Percentiles rank a stretch among this genome's conserved stretches.
Evolutionary conservation across 73 alveolate genomes (phyloP).

Genomic region (Stentor coeruleus): DNA sequence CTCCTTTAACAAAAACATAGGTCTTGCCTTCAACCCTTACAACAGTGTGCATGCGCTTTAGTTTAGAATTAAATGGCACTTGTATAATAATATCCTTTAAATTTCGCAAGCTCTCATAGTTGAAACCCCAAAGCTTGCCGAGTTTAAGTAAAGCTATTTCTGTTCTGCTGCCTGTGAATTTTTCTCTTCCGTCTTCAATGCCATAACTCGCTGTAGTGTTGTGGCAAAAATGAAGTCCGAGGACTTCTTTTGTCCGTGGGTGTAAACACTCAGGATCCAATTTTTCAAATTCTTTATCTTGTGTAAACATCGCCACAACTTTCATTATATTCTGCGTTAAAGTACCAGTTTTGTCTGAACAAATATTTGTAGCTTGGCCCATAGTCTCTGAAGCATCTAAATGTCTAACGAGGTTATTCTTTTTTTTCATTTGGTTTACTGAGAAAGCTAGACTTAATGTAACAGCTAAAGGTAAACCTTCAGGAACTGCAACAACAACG

Average conservation of each 20-base stretch:
- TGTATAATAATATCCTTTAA: conserved; percentile 33
- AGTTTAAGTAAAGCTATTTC: conserved; percentile 61
- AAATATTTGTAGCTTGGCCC: conserved; percentile 94
- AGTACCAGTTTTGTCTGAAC: conserved; percentile 96
- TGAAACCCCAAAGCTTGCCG: conserved; percentile 35
- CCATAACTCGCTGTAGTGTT: neutral
- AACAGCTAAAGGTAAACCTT: conserved; percentile 96
- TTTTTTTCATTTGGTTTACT: conserved; percentile 89
- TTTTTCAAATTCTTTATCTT: conserved; percentile 35
- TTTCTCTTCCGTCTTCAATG: conserved; percentile 42
- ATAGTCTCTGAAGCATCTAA: conserved; percentile 91
- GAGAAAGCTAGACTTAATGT: conserved; percentile 89
- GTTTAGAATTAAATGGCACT: conserved; percentile 79
- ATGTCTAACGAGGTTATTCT: conserved; percentile 89
- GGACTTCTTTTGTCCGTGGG: conserved; percentile 21
- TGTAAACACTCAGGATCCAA: conserved; percentile 16
- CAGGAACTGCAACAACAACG: conserved; percentile 95
- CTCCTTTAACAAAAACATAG: conserved; percentile 84
- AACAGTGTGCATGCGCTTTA: conserved; percentile 87
- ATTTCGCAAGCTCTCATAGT: conserved; percentile 23
- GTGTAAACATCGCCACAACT: conserved; percentile 45
- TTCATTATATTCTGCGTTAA: conserved; percentile 91
- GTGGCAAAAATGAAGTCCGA: conserved; percentile 32
- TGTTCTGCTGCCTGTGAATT: conserved; percentile 60
- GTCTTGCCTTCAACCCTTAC: conserved; percentile 56